Evolutionary conservation across 208 protist species (phyloP), one percentile per base, ranked within the genome.

Genomic region (Lotmaria passim): DNA sequence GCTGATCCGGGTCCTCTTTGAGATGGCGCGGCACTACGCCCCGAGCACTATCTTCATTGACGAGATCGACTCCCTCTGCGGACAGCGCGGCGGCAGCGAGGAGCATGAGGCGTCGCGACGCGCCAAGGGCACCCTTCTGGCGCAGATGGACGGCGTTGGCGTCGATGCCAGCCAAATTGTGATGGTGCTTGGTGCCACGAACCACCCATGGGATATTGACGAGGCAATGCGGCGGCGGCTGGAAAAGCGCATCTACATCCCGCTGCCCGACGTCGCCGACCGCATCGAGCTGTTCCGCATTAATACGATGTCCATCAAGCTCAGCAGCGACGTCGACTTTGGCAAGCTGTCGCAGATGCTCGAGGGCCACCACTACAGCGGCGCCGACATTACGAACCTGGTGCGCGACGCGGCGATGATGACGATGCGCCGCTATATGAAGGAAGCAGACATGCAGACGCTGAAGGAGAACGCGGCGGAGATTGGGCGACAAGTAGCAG

Each of bases 111-210:
- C 89, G 3, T 93, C 98, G 28, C 80, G 98, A 12, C 87, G 98
- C 24, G 97, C 99, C 3, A 99, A 99, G 78, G 99, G 98, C 21
- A 99, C 99, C 64, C 98, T 99, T 34, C 86, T 99, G 7, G 97
- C 99, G 21, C 98, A 99, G 85, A 93, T 97, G 89, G 92, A 97
- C 61, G 95, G 93, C 41, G 90, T 94, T 8, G 86, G 89, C 26
- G 85, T 93, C 1, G 86, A 93, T 58, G 36, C 67, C 31, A 73
- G 71, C 15, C 93, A 97, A 62, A 78, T 87, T 21, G 93, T 98
- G 21, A 95, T 98, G 84, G 93, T 98, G 36, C 86, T 98, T 23
- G 95, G 91, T 52, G 95, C 95, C 14, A 97, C 93, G 4, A 98
- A 98, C 68, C 89, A 94, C 55, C 95, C 95, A 15, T 96, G 91